phyloP scores from a whole-genome alignment of 2,329 filamentous ascomycete species.

The Penicillium nordicum region DNA sequence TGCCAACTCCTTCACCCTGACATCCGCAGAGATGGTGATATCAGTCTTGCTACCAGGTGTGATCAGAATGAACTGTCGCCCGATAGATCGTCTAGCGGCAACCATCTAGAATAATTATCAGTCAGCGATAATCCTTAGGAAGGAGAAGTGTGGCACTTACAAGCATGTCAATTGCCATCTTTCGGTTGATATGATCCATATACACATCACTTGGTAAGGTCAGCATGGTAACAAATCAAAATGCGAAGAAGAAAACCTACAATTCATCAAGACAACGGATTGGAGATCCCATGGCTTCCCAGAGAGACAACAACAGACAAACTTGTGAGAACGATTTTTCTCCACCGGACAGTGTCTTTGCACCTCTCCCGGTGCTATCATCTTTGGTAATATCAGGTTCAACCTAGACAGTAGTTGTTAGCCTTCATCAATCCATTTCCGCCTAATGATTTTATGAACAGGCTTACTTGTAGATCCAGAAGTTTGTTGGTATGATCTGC shows the following conservation, averaged over 20 bases:
- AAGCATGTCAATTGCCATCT: conserved; percentile 90
- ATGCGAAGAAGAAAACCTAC: conserved; percentile 39
- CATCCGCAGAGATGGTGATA: conserved; percentile 45
- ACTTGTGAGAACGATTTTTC: conserved; percentile 98
- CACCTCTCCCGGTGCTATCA: conserved; percentile 69
- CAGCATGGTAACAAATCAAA: neutral
- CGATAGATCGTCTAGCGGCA: conserved; percentile 80
- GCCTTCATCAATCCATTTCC: neutral
- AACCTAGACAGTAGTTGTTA: conserved; percentile 41
- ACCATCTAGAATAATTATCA: conserved; percentile 58
- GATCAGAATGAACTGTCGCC: conserved; percentile 92
- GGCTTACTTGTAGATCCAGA: conserved; percentile 68
- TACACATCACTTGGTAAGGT: conserved; percentile 70
- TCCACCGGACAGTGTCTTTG: conserved; percentile 89
- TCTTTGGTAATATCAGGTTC: conserved; percentile 67
- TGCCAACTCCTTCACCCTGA: conserved; percentile 45
- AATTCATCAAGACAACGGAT: conserved; percentile 96
- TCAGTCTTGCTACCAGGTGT: conserved; percentile 78
- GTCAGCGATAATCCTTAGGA: conserved; percentile 4
- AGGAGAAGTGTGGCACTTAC: conserved; percentile 51
- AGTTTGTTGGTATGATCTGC: conserved; percentile 72
- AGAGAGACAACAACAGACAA: conserved; percentile 85
- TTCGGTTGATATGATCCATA: conserved; percentile 96
- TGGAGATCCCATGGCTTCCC: conserved; percentile 97
- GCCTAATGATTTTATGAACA: neutral